Base-by-base conservation (phyloP, 2,329 filamentous ascomycete species). In the Botrytis fragariae region DNA sequence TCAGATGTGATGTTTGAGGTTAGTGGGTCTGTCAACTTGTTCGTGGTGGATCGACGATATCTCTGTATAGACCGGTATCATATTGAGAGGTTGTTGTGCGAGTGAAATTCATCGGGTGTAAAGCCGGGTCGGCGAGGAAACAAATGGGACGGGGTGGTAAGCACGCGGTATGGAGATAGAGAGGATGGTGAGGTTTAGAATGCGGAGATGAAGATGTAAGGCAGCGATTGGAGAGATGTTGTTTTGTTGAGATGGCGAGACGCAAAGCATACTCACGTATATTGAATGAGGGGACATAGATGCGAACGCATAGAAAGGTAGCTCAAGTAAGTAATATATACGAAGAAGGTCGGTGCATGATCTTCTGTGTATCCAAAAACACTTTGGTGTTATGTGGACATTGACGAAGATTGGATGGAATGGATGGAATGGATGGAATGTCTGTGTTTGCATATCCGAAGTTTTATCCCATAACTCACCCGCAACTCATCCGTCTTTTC, bases 241-340 rank as follows among this genome's bases (percentile, higher is more conserved):
- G 42, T 45, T 64, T 64, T 64, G 62, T 64, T 64, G 62, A 64
- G 62, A 64, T 45, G 10, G 39, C 39, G n/a, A 64, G 62, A 45
- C 18, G 42, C 42, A 64, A 64, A 35, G n/a, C 62, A 45, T 45
- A 22, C n/a, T 64, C n/a, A 64, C n/a, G 42, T 25, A 64, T 45
- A 32, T 45, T 25, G 20, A 48, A 48, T 35, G 62, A 65, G 62
- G 42, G 42, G 20, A 48, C 62, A 25, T 35, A 48, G 10, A 65
- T 65, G 18, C n/a, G n/a, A 44, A 63, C 29, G 61, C 61, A 63
- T 63, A 29, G 25, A 29, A 20, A 35, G 57, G 57, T 44, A 44
- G 39, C 61, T 22, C 18, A 22, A 44, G 4, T 63, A 32, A 63
- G 62, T 35, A 45, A 65, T 35, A 25, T 35, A 48, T 25, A 65